Evolutionary conservation across 768 basidiomycete genomes (phyloP), one percentile per base, ranked within the genome.

Genomic region (Leccinum broughii): DNA sequence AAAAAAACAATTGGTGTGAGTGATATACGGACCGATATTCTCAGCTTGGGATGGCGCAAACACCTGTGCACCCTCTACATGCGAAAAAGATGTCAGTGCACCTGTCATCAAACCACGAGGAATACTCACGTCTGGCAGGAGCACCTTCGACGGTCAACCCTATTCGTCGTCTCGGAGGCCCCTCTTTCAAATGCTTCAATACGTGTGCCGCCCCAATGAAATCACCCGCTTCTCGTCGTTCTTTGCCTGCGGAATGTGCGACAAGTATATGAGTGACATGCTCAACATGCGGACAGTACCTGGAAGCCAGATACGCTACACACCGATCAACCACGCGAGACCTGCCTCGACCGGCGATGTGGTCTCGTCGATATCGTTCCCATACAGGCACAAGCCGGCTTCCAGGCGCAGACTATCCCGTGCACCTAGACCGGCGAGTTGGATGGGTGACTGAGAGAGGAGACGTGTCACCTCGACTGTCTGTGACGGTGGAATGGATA

Each of bases 341-440:
- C 90, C 95, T 3, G 93, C 97, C 75, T 98, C 96, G 3, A 97
- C 85, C 0, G 94, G 93, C 1, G 85, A 86, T 3, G 89, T 92
- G 49, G 78, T 78, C 75, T 98, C 95, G 71, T 95, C 90, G 15
- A 98, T 77, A 68, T 98, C 96, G 65, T 93, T 88, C 0, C 97
- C 97, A 70, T 98, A 97, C 34, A 99, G 78, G 74, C 96, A 98
- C 87, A 98, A 89, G 11, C 96, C 96, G 0, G 96, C 96, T 75
- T 98, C 97, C 46, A 98, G 79, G 24, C 96, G 85, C n/a, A 99
- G 77, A 63, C 90, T 93, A 71, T 98, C 97, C 39, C 97, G 83
- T 4, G 95, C 93, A 28, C 93, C 96, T 4, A 99, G 84, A 14
- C 97, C 96, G 0, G 90, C 87, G 6, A 97, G 81, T 72, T 92